Evolutionary conservation across 2,329 filamentous ascomycete genomes (phyloP).

Genomic region (Talaromyces sp.): DNA sequence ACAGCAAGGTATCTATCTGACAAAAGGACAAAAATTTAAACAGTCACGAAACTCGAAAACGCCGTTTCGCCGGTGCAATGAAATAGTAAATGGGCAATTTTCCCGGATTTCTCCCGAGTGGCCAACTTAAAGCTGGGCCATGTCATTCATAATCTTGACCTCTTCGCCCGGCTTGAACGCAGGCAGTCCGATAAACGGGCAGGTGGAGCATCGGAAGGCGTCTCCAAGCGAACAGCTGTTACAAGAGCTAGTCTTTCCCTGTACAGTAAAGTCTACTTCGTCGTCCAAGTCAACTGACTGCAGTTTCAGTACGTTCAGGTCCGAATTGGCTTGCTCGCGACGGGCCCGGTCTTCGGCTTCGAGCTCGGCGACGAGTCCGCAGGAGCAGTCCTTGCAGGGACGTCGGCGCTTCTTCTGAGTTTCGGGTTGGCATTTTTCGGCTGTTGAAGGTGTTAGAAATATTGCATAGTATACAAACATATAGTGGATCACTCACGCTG

Average conservation of each 20-base stretch:
- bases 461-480: constrained; percentile 2
- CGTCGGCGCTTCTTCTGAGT: constrained; percentile 85
- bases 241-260: constrained; percentile 92
- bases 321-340: constrained; percentile 59
- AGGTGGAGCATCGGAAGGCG: constrained; percentile 68
- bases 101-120: neutral
- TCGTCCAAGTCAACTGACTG: constrained; percentile 67
- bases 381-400: constrained; percentile 97
- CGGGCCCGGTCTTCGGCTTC: constrained; percentile 76
- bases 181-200: constrained; percentile 84
- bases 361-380: constrained; percentile 79
- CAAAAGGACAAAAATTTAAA: neutral
- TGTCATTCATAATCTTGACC: constrained; percentile 79
- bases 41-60: neutral
- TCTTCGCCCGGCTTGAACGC: constrained; percentile 97
- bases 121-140: constrained; percentile 64
- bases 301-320: constrained; percentile 55
- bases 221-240: constrained; percentile 92
- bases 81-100: neutral
- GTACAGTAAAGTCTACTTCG: constrained; percentile 94
- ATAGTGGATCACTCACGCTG: constrained; percentile 60
- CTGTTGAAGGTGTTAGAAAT: constrained; percentile 37
- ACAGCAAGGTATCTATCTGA: neutral
- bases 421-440: constrained; percentile 81
- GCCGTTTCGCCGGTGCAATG: neutral